These are phyloP conservation scores for Elsinoe necatrix DNA, from an alignment of 2,329 filamentous ascomycete species.

Conservation along the genomic window DNA sequence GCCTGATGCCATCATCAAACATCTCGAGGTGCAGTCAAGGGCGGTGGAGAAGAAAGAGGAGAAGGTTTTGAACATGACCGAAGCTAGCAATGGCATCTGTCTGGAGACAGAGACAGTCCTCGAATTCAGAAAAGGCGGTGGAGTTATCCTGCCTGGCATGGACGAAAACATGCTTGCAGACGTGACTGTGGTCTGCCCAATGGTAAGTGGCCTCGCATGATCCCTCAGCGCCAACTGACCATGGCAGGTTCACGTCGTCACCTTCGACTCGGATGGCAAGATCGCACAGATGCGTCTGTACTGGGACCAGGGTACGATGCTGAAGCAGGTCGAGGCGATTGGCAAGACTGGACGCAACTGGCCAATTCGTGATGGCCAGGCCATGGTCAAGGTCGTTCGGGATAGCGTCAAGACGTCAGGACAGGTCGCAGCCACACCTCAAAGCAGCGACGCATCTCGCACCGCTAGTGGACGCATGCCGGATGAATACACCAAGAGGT, in stretches of 20 bases:
- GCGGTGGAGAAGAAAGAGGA: constrained; percentile 77
- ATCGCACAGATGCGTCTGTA: constrained; percentile 81
- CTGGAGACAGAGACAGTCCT: constrained; percentile 74
- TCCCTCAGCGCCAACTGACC: constrained; percentile 3
- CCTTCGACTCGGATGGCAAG: constrained; percentile 66
- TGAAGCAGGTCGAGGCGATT: constrained; percentile 91
- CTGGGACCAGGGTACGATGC: constrained; percentile 89
- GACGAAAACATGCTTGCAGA: constrained; percentile 93
- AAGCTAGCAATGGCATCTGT: constrained; percentile 60
- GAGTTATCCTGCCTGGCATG: constrained; percentile 75
- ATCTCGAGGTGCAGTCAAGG: constrained; percentile 62
- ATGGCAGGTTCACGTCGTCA: constrained; percentile 68
- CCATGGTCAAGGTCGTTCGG: constrained; percentile 61
- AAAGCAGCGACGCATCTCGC: constrained; percentile 24
- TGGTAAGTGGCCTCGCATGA: constrained; percentile 51
- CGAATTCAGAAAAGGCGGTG: constrained; percentile 73
- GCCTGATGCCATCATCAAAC: constrained; percentile 69
- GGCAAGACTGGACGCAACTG: constrained; percentile 84
- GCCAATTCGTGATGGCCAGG: constrained; percentile 82
- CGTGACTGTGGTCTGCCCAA: constrained; percentile 65
- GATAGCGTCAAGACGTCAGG: constrained; percentile 28
- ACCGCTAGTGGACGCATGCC: constrained; percentile 2
- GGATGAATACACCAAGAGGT: constrained; percentile 25
- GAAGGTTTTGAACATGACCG: constrained; percentile 63
- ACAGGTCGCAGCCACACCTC: constrained; percentile 26